Percentiles rank a stretch among this genome's conserved stretches.
phyloP scores from a whole-genome alignment of 257 asterid genomes.

The Primulina tabacum region DNA sequence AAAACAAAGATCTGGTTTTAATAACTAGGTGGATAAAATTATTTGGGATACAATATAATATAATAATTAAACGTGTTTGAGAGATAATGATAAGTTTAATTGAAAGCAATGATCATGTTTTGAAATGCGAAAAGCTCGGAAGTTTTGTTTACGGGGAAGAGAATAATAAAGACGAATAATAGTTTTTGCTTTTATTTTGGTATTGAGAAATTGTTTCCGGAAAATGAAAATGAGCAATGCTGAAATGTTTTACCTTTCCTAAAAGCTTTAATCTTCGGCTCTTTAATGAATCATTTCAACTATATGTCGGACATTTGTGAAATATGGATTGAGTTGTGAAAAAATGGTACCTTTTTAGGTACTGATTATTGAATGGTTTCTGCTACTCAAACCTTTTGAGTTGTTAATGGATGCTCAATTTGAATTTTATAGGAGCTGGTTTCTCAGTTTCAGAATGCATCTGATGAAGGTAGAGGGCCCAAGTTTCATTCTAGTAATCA shows the following conservation, averaged over 20 bases:
- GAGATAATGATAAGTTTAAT: neutral
- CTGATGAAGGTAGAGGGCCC: slow-evolving; percentile 59
- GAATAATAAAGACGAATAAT: no score
- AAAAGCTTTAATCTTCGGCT: neutral
- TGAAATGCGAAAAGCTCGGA: neutral
- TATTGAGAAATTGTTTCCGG: neutral
- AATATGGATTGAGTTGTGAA: neutral
- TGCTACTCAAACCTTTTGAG: neutral
- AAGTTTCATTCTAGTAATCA: neutral
- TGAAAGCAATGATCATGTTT: neutral
- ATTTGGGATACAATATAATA: neutral
- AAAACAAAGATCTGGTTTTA: neutral
- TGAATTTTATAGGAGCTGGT: slow-evolving; percentile 60
- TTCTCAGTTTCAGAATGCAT: slow-evolving; percentile 67
- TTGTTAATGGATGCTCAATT: neutral
- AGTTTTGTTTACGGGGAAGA: neutral
- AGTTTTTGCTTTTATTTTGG: neutral
- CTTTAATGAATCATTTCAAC: neutral
- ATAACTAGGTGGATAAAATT: neutral
- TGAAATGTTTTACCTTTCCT: neutral
- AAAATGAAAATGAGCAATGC: neutral
- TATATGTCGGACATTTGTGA: neutral
- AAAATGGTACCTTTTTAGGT: neutral
- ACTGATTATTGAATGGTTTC: neutral
- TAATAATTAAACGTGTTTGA: neutral